These are phyloP conservation scores for Pouteria glomerata DNA, from an alignment of 148 eudicot genomes.

Conservation along the genomic window DNA sequence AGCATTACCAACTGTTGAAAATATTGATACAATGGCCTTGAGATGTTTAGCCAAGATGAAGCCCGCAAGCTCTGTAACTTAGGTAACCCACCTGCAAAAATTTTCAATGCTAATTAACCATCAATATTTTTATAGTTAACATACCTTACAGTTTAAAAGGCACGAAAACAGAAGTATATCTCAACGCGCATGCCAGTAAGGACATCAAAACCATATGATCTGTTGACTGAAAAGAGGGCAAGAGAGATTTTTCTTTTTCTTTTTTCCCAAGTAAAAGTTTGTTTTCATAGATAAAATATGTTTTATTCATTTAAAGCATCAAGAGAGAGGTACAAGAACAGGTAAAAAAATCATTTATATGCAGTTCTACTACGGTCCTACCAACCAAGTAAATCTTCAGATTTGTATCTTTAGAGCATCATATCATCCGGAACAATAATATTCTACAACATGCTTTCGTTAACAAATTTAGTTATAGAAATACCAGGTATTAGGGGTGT, in stretches of 20 bases:
- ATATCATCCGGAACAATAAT: neutral
- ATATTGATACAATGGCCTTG: constrained; percentile 55
- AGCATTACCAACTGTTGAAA: constrained; percentile 63
- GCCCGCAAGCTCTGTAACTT: constrained; percentile 22
- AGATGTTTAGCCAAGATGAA: constrained; percentile 24
- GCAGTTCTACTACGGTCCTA: neutral
- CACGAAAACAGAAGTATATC: neutral
- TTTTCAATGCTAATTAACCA: neutral
- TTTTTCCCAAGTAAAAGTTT: neutral
- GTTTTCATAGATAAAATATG: too few relatives aligned
- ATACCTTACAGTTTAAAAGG: neutral
- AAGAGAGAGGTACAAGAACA: too few relatives aligned
- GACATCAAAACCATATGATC: neutral
- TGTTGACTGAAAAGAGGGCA: neutral
- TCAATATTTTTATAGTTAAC: neutral
- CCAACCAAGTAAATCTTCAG: constrained; percentile 3
- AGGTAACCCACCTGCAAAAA: constrained; percentile 45
- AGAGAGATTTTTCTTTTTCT: neutral
- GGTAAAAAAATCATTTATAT: too few relatives aligned
- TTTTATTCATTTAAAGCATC: too few relatives aligned
- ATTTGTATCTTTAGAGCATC: neutral
- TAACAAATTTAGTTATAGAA: constrained; percentile 3
- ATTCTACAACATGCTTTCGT: constrained; percentile 8
- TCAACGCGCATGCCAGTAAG: neutral
- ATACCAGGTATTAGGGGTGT: constrained; percentile 25